Base-by-base conservation (phyloP, 768 basidiomycete species). In the Phlebiopsis flavidoalba region DNA sequence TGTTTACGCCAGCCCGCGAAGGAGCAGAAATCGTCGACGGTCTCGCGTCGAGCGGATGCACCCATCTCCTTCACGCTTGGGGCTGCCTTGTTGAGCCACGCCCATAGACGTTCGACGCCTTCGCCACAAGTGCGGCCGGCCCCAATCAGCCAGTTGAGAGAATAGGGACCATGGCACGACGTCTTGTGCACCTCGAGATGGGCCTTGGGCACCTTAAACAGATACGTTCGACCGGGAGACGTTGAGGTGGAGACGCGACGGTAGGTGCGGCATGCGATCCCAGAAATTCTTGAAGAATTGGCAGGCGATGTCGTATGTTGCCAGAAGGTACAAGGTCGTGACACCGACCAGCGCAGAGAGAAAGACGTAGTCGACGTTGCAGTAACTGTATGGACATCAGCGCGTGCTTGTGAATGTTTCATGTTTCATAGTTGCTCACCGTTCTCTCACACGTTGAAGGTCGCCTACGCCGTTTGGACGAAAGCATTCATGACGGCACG, bases 41-140 rank as follows among this genome's bases (percentile, higher is more conserved):
- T 60, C 12, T 69, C 67, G 1, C 59, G 43, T 0, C 64, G 54
- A 10, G 53, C 48, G 0, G 65, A 63, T 4, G 58, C 62, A 19
- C 50, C 59, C 67, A 68, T 68, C 21, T 68, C 65, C 15, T 63
- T 60, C 0, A 62, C 59, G 21, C 63, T 64, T 10, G n/a, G n/a
- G n/a, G n/a, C n/a, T n/a, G n/a, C n/a, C n/a, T n/a, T n/a, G n/a
- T n/a, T n/a, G n/a, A n/a, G 37, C 56, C 57, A 55, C 1, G 63
- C 47, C 68, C 67, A 69, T 19, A 60, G 53, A 1, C 67, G 21
- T 24, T 70, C 69, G 1, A 66, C 60, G 3, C 58, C 66, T 50
- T 70, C 69, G 2, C 69, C 69, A 51, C 69, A 63, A n/a, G 64
- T 69, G 5, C 64, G 24, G 10, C 69, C 67, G 12, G 60, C 64